Percentiles rank a stretch among this genome's conserved stretches.
phyloP scores from a whole-genome alignment of 164 flowering plant genomes.

The Protea cynaroides region DNA sequence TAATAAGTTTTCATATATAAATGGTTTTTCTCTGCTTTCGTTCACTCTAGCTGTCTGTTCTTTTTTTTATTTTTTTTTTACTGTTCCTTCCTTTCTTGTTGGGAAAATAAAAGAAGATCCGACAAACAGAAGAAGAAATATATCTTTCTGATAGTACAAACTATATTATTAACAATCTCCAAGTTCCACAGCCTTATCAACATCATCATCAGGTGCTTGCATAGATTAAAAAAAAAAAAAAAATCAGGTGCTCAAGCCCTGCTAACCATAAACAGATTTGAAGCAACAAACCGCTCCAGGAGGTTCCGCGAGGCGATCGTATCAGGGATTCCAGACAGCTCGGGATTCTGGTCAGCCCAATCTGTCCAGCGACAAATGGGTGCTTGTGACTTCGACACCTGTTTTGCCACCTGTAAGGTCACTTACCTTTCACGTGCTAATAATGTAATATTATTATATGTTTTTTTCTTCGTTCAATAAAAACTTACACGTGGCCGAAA shows the following conservation, averaged over 20 bases:
- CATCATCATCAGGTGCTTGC: background rate
- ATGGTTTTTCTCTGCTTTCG: too few relatives aligned
- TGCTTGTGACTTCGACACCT: too few relatives aligned
- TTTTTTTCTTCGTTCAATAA: background rate
- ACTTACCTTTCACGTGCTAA: background rate
- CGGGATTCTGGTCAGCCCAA: background rate
- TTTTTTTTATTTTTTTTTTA: too few relatives aligned
- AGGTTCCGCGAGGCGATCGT: background rate
- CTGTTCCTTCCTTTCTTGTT: background rate
- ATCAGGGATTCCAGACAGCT: constrained; percentile 2
- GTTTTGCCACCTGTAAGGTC: background rate
- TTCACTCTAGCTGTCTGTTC: too few relatives aligned
- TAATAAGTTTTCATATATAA: too few relatives aligned
- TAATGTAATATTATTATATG: background rate
- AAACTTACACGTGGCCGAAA: background rate
- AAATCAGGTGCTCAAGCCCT: too few relatives aligned
- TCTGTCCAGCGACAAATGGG: background rate
- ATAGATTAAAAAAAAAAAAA: too few relatives aligned
- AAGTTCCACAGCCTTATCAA: background rate
- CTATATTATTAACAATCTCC: background rate
- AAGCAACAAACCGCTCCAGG: too few relatives aligned
- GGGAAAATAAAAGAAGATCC: too few relatives aligned
- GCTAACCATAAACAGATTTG: too few relatives aligned
- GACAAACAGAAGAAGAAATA: too few relatives aligned
- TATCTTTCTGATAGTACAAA: too few relatives aligned